Evolutionary conservation across 2,329 filamentous ascomycete genomes (phyloP), one percentile per base, ranked within the genome.

Genomic region (Claviceps pazoutovae): DNA sequence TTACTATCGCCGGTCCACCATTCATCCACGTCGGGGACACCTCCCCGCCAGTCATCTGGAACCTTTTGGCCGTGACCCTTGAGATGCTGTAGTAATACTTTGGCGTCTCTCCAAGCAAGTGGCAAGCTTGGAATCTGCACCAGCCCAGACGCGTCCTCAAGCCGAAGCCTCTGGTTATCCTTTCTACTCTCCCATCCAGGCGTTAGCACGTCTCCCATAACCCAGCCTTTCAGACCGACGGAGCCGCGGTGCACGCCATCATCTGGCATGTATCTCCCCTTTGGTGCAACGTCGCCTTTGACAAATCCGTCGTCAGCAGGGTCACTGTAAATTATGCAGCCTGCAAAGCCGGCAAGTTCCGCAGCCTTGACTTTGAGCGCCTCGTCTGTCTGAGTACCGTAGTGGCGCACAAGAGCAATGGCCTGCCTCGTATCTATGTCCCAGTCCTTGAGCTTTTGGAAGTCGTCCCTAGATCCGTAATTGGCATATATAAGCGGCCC

Each of bases 311-410:
- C 86, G 49, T 96, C 85, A 1, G 77, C 75, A 0, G 91, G 91
- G 63, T 97, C 93, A 49, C 84, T 95, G 71, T 96, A 98, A 53
- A 95, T 86, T 52, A 98, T 79, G 60, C 88, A 94, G 14, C 91
- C 93, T 2, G 76, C 81, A 56, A 89, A 93, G 1, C 93, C 93
- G 14, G 86, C 87, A 59, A 88, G 66, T 67, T 96, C 87, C 1
- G 93, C 93, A 9, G 87, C 86, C 68, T 91, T 95, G 60, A 98
- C 79, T 66, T 97, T 96, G 59, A 94, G 69, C 1, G 80, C 86
- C 5, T 78, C 73, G 62, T 94, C 86, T 2, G 71, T 72, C 61
- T 91, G 81, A 1, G 80, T 79, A 37, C 88, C 88, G 58, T 85
- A 83, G 64, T 93, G 85, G 53, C 87, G 78, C 19, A 97, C 86